Evolutionary conservation across 441 rosid genomes (phyloP), one percentile per base, ranked within the genome.

Genomic region (Brassica hybrid): DNA sequence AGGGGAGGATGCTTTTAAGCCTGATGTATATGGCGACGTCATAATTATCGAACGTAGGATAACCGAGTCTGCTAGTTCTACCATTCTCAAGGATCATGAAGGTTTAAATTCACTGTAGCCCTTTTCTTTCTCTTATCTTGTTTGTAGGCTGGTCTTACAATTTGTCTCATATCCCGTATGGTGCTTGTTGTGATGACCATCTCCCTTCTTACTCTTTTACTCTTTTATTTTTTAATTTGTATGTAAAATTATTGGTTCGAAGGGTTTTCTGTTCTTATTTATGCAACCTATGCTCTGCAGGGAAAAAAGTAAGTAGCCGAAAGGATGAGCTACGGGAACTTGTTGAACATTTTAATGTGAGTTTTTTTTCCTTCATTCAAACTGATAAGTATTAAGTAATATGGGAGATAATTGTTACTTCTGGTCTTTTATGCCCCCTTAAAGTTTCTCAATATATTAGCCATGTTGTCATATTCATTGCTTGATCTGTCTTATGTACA

Each of bases 291-390:
- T 76, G 52, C 81, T 73, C 80, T 58, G 78, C 86, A 92, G 96
- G 98, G 21, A 92, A 80, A 82, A 89, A 75, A 80, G 84, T 94
- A 69, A 83, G 90, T 34, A 80, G 80, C 80, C 83, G 89, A 74
- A 94, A 78, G 82, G 95, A 91, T 75, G 97, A 92, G 77, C 93
- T 91, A 57, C 88, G 83, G 30, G 97, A 94, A 77, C 85, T 94
- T 54, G 81, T 85, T 54, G 98, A 91, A 82, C 97, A 94, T 84
- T 94, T 88, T 79, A 94, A 92, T 79, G 98, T 91, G 86, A 87
- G 95, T 65, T 32, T 80, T 78, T 41, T 21, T 56, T 69, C 25
- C 14, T 56, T 69, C 48, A 23, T 56, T 43, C 45, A 21, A 38
- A 41, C 27, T 25, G 9, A 3, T 2, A 43, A 30, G 43, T 54